Conservation (phyloP, 345 rosid genomes). For the Gossypium anomalum region DNA sequence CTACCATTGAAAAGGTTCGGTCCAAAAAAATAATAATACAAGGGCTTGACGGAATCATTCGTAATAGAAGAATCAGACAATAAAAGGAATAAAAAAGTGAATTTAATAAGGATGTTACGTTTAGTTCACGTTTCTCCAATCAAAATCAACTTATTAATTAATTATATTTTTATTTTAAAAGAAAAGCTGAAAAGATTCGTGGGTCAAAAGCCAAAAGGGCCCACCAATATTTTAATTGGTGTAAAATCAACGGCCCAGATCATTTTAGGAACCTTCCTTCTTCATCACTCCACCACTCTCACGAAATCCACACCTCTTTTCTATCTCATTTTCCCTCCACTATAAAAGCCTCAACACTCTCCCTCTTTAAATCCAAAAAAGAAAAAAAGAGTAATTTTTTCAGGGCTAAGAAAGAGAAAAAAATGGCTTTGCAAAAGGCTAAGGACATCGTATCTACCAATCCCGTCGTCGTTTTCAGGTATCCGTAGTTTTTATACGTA, state of each 20-base stretch:
- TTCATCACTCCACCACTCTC: neutral
- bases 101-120: no score
- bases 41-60: no score
- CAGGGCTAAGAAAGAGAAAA: no score
- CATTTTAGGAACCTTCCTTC: neutral
- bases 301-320: neutral
- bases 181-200: neutral
- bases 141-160: neutral
- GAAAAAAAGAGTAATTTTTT: neutral
- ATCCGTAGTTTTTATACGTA: neutral
- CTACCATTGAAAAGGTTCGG: no score
- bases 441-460: neutral
- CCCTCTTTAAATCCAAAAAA: neutral
- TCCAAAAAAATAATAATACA: no score
- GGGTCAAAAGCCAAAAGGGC: neutral
- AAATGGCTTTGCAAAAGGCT: constrained; percentile 12
- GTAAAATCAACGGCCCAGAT: neutral
- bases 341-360: neutral
- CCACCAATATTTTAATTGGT: neutral
- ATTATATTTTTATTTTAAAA: neutral
- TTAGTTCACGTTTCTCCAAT: neutral
- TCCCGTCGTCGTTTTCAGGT: constrained; percentile 13
- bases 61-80: no score
- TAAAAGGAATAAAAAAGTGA: no score
- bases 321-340: neutral